Percentiles rank a stretch among this genome's conserved stretches.
Evolutionary conservation across 73 alveolate genomes (phyloP).

Genomic region (Uronychia setigera): DNA sequence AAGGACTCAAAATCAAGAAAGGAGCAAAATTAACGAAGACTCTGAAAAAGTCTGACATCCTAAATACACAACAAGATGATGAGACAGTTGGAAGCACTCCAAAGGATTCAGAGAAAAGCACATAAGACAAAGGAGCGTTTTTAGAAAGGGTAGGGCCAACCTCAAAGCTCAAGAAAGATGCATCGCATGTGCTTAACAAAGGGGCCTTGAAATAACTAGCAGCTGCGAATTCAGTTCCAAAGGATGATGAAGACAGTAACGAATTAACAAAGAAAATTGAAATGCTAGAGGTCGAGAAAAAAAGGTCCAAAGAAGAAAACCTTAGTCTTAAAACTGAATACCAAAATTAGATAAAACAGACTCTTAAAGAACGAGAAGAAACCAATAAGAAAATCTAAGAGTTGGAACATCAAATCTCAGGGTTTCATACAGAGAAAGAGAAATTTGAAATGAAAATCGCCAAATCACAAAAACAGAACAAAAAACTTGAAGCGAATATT

Average conservation of each 20-base stretch:
- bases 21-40: neutral
- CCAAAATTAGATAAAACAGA: slow-evolving; percentile 18
- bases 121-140: no score
- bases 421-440: slow-evolving; percentile 39
- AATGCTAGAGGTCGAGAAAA: slow-evolving; percentile 31
- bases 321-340: slow-evolving; percentile 24
- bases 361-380: slow-evolving; percentile 16
- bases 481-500: neutral
- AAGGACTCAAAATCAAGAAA: neutral
- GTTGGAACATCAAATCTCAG: slow-evolving; percentile 19
- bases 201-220: no score
- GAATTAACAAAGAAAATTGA: slow-evolving; percentile 32
- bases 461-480: slow-evolving; percentile 7
- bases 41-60: neutral
- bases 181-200: no score
- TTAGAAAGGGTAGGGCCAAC: no score
- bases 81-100: no score
- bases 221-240: no score
- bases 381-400: neutral
- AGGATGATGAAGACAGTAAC: no score
- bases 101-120: no score
- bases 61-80: no score
- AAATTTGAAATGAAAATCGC: slow-evolving; percentile 18
- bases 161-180: no score
- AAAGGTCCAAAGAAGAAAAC: slow-evolving; percentile 35